These are phyloP conservation scores for Claviceps capensis DNA, from an alignment of 2,329 filamentous ascomycete species.

Conservation along the genomic window DNA sequence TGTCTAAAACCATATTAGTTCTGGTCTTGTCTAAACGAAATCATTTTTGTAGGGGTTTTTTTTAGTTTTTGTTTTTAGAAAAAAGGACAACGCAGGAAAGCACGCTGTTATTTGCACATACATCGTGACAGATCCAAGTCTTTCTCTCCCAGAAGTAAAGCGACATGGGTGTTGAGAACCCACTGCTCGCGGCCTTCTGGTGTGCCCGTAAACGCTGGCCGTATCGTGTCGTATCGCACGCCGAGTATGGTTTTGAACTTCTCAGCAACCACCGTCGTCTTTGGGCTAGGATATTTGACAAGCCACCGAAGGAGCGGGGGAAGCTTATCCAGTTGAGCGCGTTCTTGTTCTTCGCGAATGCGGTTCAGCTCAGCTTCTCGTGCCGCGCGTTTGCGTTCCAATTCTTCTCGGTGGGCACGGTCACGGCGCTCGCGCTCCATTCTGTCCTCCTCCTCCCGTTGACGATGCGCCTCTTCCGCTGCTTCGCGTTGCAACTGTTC, in stretches of 20 bases:
- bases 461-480: constrained; percentile 33
- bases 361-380: constrained; percentile 38
- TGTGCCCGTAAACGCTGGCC: constrained; percentile 36
- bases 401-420: constrained; percentile 27
- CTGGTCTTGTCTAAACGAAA: not conserved
- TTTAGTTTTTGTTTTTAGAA: no score
- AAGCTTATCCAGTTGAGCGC: constrained; percentile 39
- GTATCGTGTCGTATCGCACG: constrained; percentile 50
- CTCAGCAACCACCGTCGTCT: constrained; percentile 33
- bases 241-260: constrained; percentile 45
- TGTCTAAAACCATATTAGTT: constrained; percentile 28
- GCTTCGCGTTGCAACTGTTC: constrained; percentile 34
- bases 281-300: constrained; percentile 37
- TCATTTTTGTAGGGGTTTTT: no score
- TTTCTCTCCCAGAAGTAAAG: constrained; percentile 50
- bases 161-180: constrained; percentile 51
- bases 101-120: constrained; percentile 16
- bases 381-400: constrained; percentile 34
- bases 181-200: constrained; percentile 49
- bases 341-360: constrained; percentile 40
- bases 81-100: no score
- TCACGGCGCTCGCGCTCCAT: constrained; percentile 35
- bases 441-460: constrained; percentile 38
- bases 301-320: constrained; percentile 50
- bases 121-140: constrained; percentile 46